Evolutionary conservation across 2,329 filamentous ascomycete genomes (phyloP), one percentile per base, ranked within the genome.

Genomic region (Aspergillus caelatus): DNA sequence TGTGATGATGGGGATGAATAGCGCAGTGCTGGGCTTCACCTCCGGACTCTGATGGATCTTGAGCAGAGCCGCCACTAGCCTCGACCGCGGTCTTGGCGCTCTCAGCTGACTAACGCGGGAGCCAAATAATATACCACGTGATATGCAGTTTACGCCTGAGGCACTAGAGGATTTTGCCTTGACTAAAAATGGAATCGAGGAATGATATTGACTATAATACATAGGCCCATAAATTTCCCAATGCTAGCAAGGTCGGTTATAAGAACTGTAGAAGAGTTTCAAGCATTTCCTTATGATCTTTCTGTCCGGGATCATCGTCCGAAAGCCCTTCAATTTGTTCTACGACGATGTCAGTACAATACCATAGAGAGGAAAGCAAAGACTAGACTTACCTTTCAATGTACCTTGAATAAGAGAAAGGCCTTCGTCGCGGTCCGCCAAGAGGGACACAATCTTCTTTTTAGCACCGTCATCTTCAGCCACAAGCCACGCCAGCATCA

Each of bases 401-500:
- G 92, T 93, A 21, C 73, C 78, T 68, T 84, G 88, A 26, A 98
- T 78, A 19, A 88, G 82, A 4, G 74, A 81, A 21, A 96, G 73
- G 9, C 83, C 81, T 73, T 92, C 89, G 68, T 91, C 91, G 23
- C 85, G 83, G 64, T 92, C 89, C 0, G 85, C 87, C 46, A 97
- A 79, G 4, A 91, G 78, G 26, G 83, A 79, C 57, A 83, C 78
- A 36, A 97, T 88, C 70, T 84, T 90, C 61, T 80, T 82, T 70
- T 84, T 87, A 1, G 92, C 91, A 0, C 92, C 93, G 39, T 83
- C 84, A 72, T 99, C 95, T 78, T 99, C 95, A 0, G 94, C 95
- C 9, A 93, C 85, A 36, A 98, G 83, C 95, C 95, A 99, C 14
- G 94, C 92, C 34, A 99, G 78, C 34, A 95, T 87, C 0, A 93